A percentile compares a stretch with the other conserved stretches of the same genome.
phyloP scores from a whole-genome alignment of 1,284 basidiomycete species.

The Inonotus obliquus region DNA sequence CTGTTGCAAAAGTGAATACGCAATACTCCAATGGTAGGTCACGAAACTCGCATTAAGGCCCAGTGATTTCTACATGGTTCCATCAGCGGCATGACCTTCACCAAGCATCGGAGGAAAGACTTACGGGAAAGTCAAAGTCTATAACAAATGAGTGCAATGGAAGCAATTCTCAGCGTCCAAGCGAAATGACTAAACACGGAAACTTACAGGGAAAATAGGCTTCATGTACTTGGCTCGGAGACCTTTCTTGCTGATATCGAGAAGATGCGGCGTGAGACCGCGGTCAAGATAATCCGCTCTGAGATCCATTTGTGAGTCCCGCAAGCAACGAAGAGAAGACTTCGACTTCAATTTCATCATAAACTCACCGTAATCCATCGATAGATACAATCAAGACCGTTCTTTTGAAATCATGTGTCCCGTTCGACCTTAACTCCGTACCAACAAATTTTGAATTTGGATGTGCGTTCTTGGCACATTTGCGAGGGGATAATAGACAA shows the following conservation, averaged over 20 bases:
- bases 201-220: conserved; percentile 78
- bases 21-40: background rate
- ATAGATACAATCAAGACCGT: conserved; percentile 85
- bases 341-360: background rate
- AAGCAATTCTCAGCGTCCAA: background rate
- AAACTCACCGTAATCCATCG: conserved; percentile 73
- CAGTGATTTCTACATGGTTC: conserved; percentile 68
- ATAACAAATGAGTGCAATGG: background rate
- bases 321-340: background rate
- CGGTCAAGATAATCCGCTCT: conserved; percentile 84
- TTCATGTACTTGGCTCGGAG: conserved; percentile 82
- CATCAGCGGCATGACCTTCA: background rate
- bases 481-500: background rate
- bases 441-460: conserved; percentile 17
- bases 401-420: conserved; percentile 72
- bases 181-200: background rate
- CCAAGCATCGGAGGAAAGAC: conserved; percentile 26
- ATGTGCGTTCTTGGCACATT: background rate
- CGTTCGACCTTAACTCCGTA: conserved; percentile 44
- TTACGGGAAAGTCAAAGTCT: conserved; percentile 89
- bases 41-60: conserved; percentile 64
- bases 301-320: conserved; percentile 6
- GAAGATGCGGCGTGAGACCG: conserved; percentile 74
- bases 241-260: conserved; percentile 74
- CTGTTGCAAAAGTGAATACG: conserved; percentile 32